phyloP scores from a whole-genome alignment of 1,284 basidiomycete species.

The Moesziomyces aphidis region DNA sequence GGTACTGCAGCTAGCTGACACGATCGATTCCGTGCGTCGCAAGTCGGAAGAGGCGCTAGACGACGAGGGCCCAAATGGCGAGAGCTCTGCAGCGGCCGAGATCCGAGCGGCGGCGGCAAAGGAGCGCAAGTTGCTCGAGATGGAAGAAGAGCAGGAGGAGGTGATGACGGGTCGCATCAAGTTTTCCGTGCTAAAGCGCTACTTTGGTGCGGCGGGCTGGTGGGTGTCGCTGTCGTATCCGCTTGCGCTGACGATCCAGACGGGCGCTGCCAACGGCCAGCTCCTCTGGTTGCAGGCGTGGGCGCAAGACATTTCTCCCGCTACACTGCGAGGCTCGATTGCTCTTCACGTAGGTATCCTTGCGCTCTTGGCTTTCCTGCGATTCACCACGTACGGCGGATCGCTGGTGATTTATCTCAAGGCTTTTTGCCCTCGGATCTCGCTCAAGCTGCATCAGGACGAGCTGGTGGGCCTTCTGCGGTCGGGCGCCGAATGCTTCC shows the following conservation, averaged over 20 bases:
- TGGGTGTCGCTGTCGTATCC: constrained; percentile 1
- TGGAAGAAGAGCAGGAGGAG: constrained; percentile 17
- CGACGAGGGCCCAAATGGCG: neutral
- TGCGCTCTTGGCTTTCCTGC: neutral
- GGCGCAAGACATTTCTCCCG: constrained; percentile 9
- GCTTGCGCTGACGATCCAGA: constrained; percentile 1
- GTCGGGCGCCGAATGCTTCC: constrained; percentile 23
- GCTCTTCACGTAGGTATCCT: constrained; percentile 6
- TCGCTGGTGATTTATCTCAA: constrained; percentile 6
- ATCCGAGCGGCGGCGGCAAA: constrained; percentile 11
- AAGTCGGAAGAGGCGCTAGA: constrained; percentile 4
- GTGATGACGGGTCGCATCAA: constrained; percentile 8
- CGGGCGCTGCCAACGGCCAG: constrained; percentile 8
- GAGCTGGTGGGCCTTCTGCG: constrained; percentile 17
- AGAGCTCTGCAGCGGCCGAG: constrained; percentile 5
- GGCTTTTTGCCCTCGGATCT: neutral
- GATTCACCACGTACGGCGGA: constrained; percentile 2
- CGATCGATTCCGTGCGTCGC: constrained; percentile 12
- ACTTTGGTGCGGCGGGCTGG: constrained; percentile 13
- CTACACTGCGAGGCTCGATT: constrained; percentile 7
- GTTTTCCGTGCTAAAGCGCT: constrained; percentile 8
- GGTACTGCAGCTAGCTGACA: constrained; percentile 6
- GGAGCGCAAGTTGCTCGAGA: constrained; percentile 9
- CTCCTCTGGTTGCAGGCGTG: constrained; percentile 17
- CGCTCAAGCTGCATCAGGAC: constrained; percentile 16